Base-by-base conservation (phyloP, 768 basidiomycete species). In the Lactifluus rugatus region DNA sequence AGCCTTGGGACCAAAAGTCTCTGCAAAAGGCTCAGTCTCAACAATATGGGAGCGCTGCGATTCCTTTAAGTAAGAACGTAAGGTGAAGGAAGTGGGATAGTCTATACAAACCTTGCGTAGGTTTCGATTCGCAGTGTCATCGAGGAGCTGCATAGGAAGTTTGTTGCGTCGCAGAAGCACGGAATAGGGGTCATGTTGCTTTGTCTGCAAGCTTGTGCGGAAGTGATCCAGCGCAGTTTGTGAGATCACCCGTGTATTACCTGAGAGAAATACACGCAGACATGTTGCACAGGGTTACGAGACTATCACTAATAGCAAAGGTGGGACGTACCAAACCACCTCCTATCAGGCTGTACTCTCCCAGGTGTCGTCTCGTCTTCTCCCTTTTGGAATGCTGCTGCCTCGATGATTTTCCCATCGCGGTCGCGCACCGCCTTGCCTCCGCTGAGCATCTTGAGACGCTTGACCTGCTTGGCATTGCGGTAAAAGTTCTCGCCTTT, bases 401-500 rank as follows among this genome's bases (percentile, higher is more conserved):
- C 93, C 72, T 94, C 79, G 62, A 89, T 81, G 67, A 98, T 84
- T 72, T 93, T 95, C 56, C 96, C 96, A 63, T 92, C 86, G 66
- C 81, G 82, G 75, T 97, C 91, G 46, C 92, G 81, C 26, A 96
- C 78, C 60, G 95, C 83, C 74, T 93, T 93, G 37, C 93, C 93
- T 60, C 94, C 87, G 57, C 80, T 89, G 66, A 96, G 81, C 87
- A 99, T 87, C 77, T 96, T 97, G 54, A 93, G 81, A 60, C 86
- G 77, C 31, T 77, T 75, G 37, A 84, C 92, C 66, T 83, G 78
- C 70, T 97, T 97, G 45, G 92, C 93, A 87, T 93, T 83, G 72
- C 93, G 89, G 75, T 96, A 99, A 76, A 97, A 98, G 71, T 95
- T 99, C 76, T 96, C 93, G 68, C 93, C 94, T 69, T 92, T 93